Evolutionary conservation across 441 rosid species (phyloP), one percentile per base, ranked within the genome.

Genomic region (Raphanus hybrid): DNA sequence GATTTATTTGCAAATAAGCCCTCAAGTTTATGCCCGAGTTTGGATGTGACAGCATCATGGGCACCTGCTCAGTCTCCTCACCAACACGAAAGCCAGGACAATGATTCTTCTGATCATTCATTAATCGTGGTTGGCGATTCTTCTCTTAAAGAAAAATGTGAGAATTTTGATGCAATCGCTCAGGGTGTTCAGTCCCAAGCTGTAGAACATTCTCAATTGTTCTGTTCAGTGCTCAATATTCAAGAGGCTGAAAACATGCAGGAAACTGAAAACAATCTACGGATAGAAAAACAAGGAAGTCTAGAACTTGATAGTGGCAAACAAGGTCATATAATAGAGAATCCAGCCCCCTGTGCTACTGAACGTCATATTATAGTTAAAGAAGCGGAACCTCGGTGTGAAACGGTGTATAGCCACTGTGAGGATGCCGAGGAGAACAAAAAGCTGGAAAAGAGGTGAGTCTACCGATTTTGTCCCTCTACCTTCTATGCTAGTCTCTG

Each of bases 1-100:
- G 86, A 76, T 68, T 78, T 80, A 74, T 60, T 62, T 68, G 80
- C 23, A 50, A 50, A 54, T 27, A 75, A 67, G 16, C 12, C 60
- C 45, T 27, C 75, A 58, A 60, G 66, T 57, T 58, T 80, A 67
- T 71, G 62, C 27, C 11, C 59, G 59, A 11, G 11, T 55, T 18
- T 55, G 61, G 61, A 55, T 55, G 5, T 55, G 61, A 8, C 61
- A 55, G 61, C 74, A 60, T 41, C 66, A 7, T 85, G 80, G 37
- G 78, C 82, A 80, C 75, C 81, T 55, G 61, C 61, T 64, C 83
- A 76, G 75, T 65, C 69, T 12, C 78, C 64, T 26, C 78, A 77
- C 74, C 61, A 41, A 79, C 61, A 75, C 48, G 67, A 43, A 70
- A 69, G 85, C 76, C 84, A 32, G 75, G 76, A 71, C 55, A 69